Evolutionary conservation across 495 filamentous ascomycete species (phyloP), one percentile per base, ranked within the genome.

Genomic region (Aspergillus sclerotiicarbonarius): DNA sequence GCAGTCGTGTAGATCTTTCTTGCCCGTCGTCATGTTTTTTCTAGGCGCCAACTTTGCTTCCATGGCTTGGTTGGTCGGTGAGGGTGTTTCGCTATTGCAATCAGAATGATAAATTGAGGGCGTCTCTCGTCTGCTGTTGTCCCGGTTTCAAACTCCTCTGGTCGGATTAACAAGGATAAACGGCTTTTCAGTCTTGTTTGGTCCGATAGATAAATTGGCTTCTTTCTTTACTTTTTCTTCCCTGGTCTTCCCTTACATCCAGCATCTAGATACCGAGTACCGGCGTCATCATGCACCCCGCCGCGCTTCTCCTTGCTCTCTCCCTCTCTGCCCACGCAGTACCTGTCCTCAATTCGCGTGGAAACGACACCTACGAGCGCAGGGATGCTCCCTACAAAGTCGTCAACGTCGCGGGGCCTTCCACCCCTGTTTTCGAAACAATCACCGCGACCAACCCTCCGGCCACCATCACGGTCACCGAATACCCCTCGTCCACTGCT

Each of bases 331-430:
- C 67, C 29, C 70, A 67, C 12, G 73, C 73, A 21, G 62, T 72
- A 3, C 76, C 76, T 8, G 46, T 78, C 31, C 46, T 68, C 61
- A 68, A 64, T 45, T 52, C 63, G 8, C 63, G 62, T 13, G 39
- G 46, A 21, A 61, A 67, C 21, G 63, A 65, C 9, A 67, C 66
- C 43, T 44, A 76, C 13, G 53, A 59, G 54, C 72, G 71, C 57
- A 63, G 72, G 58, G 62, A 62, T 51, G 62, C 64, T 19, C 47
- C 47, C n/a, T 82, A 82, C 59, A 67, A 72, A 6, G 71, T 82
- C 30, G 80, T 81, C 55, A 77, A 80, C 54, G 80, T 81, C 19
- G 78, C 71, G 33, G 76, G 73, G 29, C 60, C 64, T 15, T 51
- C 63, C 16, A 45, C 62, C 37, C 64, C 68, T 20, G 59, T 55